Conservation (phyloP, 2,329 filamentous ascomycete genomes). For the Falciphora oryzae region DNA sequence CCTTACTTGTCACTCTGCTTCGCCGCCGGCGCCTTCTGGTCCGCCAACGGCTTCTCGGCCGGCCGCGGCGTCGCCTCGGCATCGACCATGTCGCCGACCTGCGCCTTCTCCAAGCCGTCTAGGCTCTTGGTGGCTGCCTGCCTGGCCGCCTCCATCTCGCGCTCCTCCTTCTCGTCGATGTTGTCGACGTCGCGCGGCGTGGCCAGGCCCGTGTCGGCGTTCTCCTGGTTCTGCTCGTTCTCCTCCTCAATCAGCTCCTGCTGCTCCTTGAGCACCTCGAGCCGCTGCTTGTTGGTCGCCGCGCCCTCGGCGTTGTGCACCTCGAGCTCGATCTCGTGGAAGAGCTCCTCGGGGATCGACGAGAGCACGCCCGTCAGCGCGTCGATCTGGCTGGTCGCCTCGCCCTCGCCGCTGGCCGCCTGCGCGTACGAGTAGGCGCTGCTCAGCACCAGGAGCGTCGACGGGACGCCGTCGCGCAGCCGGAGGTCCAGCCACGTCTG, state of each 20-base stretch:
- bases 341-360: slow-evolving; percentile 93
- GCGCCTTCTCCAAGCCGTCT: slow-evolving; percentile 34
- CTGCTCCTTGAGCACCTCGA: slow-evolving; percentile 97
- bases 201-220: slow-evolving; percentile 66
- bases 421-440: slow-evolving; percentile 97
- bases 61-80: slow-evolving; percentile 45
- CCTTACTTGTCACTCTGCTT: slow-evolving; percentile 24
- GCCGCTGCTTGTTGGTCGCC: slow-evolving; percentile 96
- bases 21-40: slow-evolving; percentile 26
- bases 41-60: slow-evolving; percentile 22
- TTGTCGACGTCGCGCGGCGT: slow-evolving; percentile 81
- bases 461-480: slow-evolving; percentile 91
- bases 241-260: slow-evolving; percentile 97
- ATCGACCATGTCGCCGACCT: slow-evolving; percentile 48
- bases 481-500: slow-evolving; percentile 92
- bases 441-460: slow-evolving; percentile 88
- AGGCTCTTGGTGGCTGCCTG: slow-evolving; percentile 23
- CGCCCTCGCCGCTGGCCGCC: slow-evolving; percentile 52
- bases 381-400: slow-evolving; percentile 86
- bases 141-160: slow-evolving; percentile 45
- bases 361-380: slow-evolving; percentile 88
- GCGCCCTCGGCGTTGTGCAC: slow-evolving; percentile 95
- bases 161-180: slow-evolving; percentile 91
- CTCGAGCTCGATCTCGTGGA: slow-evolving; percentile 99
- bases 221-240: slow-evolving; percentile 82